phyloP scores from a whole-genome alignment of 2,329 filamentous ascomycete genomes.

The Rachicladosporium sp. region DNA sequence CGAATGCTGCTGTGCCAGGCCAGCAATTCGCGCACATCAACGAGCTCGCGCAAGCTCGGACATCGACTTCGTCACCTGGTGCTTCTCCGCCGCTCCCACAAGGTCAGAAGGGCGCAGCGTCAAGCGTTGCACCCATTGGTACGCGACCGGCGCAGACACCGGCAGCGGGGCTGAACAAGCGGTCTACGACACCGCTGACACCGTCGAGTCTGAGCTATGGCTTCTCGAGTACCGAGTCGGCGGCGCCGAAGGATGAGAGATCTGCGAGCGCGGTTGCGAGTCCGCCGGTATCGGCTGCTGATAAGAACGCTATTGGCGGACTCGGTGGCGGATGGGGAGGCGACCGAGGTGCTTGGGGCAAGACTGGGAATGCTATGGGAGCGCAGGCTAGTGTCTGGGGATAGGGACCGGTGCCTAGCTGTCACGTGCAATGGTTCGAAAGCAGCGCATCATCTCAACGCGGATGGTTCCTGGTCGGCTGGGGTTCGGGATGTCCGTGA shows the following conservation, averaged over 20 bases:
- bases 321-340: conserved; percentile 62
- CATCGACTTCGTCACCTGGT: conserved; percentile 75
- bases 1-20: conserved; percentile 47
- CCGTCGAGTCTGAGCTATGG: conserved; percentile 77
- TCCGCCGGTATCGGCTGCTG: conserved; percentile 29
- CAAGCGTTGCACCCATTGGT: conserved; percentile 79
- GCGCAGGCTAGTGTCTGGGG: conserved; percentile 85
- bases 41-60: conserved; percentile 57
- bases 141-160: conserved; percentile 62
- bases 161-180: conserved; percentile 59
- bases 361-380: conserved; percentile 50
- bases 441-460: too few species aligned
- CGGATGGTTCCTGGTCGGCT: too few species aligned
- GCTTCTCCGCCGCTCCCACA: conserved; percentile 60
- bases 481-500: too few species aligned
- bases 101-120: conserved; percentile 45
- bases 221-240: conserved; percentile 38
- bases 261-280: conserved; percentile 48
- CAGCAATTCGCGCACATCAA: conserved; percentile 30
- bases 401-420: conserved; percentile 30
- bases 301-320: conserved; percentile 28
- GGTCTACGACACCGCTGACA: conserved; percentile 69
- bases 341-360: conserved; percentile 74
- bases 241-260: conserved; percentile 36
- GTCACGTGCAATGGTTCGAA: too few species aligned